Conservation (phyloP, 441 rosid species). For the Raphanus hybrid region DNA sequence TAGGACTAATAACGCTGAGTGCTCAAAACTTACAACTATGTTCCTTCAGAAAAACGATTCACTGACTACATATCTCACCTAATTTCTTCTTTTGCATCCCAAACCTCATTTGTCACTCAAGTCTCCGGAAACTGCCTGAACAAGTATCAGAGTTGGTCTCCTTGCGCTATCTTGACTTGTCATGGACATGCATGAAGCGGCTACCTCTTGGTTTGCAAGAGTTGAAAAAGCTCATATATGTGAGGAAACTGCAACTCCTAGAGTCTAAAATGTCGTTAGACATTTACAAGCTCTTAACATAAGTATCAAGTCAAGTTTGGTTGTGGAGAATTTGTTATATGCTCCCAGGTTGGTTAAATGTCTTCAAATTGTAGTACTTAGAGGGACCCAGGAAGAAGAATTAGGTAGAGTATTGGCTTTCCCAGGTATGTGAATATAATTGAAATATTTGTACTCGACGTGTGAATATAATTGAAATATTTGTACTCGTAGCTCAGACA, state of each 20-base stretch:
- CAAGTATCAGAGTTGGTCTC: slow-evolving; percentile 27
- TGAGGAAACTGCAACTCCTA: slow-evolving; percentile 1
- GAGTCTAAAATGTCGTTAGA: neutral
- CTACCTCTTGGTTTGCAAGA: neutral
- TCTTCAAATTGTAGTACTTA: neutral
- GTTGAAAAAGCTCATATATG: neutral
- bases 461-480: neutral
- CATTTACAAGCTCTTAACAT: neutral
- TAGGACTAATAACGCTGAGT: no score
- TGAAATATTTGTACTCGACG: neutral
- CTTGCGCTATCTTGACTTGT: slow-evolving; percentile 13
- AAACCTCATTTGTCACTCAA: neutral
- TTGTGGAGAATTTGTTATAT: neutral
- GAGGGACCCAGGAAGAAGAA: neutral
- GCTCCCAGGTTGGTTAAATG: slow-evolving; percentile 1
- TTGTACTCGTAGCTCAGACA: neutral
- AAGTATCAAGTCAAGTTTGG: slow-evolving; percentile 10
- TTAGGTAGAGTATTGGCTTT: neutral
- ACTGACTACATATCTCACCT: no score
- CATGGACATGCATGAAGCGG: neutral
- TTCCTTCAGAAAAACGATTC: no score
- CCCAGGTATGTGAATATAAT: neutral
- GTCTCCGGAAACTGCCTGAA: neutral
- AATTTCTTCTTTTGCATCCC: neutral
- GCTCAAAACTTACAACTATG: neutral